Base-by-base conservation (phyloP, 2,329 filamentous ascomycete species). In the Apiospora aurea region DNA sequence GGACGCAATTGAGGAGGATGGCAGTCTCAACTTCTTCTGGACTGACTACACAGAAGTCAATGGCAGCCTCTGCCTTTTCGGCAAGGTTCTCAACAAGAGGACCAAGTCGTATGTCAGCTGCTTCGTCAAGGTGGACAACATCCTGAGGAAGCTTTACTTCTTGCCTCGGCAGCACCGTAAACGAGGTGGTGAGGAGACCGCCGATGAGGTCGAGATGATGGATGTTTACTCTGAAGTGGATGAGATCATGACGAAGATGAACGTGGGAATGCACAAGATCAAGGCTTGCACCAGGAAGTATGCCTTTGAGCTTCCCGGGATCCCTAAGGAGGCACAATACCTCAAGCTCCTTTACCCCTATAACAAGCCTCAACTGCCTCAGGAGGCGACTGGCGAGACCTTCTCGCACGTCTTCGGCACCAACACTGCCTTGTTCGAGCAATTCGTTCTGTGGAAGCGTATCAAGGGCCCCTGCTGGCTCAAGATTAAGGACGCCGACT, bases 401-500 rank as follows among this genome's bases (percentile, higher is more conserved):
- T 99, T 96, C 80, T 98, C 96, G 1, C 94, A 94, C 75, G 92
- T 97, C 34, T 99, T 99, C 76, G 96, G 97, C 41, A 93, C 93
- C 71, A 97, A 96, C 81, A 99, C 96, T 0, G 91, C 94, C 0
- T 87, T 99, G 0, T 99, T 99, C 77, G 96, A 99, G 82, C 96
- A 99, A 77, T 99, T 99, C 79, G 96, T 99, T 26, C 87, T 99
- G 6, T 98, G 95, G 93, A 98, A 98, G 84, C 97, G 97, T 79
- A 94, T 99, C 77, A 99, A 98, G 96, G 96, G 96, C 1, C 96
- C 96, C 43, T 98, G 96, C 81, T 99, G 96, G 96, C 88, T 99
- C 66, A 95, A 92, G 79, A 96, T 99, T 71, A 89, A 95, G 75
- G 92, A 93, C 75, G 93, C 93, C 43, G 92, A 98, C 80, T 98